phyloP scores from a whole-genome alignment of 2,329 filamentous ascomycete species.

The Cladosporium sp. region DNA sequence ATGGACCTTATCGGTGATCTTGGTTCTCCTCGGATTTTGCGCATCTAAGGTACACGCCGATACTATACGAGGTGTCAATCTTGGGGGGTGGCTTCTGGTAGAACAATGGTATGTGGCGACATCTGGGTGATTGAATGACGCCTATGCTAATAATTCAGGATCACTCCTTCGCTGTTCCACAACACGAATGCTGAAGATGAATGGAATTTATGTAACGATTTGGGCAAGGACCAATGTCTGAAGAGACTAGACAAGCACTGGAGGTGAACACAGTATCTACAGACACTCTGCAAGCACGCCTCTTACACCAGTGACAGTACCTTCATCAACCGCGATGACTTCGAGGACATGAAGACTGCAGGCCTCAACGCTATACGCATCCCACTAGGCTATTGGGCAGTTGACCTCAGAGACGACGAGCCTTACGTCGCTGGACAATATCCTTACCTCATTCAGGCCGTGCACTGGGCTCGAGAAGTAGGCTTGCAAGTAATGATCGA shows the following conservation, averaged over 20 bases:
- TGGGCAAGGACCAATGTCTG: constrained; percentile 26
- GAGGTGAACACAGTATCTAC: constrained; percentile 7
- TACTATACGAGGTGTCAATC: constrained; percentile 53
- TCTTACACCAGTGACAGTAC: neutral
- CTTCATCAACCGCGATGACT: constrained; percentile 27
- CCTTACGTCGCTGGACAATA: constrained; percentile 27
- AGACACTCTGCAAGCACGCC: no score
- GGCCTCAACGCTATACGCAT: constrained; percentile 29
- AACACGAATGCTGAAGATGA: constrained; percentile 22
- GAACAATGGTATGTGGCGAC: constrained; percentile 30
- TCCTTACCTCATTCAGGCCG: constrained; percentile 25
- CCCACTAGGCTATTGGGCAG: constrained; percentile 31
- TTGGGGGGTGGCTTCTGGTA: constrained; percentile 53
- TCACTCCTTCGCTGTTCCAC: constrained; percentile 58
- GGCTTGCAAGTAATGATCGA: constrained; percentile 49
- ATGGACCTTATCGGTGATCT: neutral
- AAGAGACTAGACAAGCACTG: constrained; percentile 27
- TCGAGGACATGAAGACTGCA: constrained; percentile 26
- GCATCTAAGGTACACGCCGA: constrained; percentile 23
- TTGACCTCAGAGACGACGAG: constrained; percentile 26
- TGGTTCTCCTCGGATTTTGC: neutral
- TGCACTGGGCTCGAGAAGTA: constrained; percentile 29
- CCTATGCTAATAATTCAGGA: constrained; percentile 42
- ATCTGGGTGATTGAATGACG: no score
- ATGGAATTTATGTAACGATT: constrained; percentile 27